Base-by-base conservation (phyloP, 208 protist genomes). In the Trypanosoma theileri region DNA sequence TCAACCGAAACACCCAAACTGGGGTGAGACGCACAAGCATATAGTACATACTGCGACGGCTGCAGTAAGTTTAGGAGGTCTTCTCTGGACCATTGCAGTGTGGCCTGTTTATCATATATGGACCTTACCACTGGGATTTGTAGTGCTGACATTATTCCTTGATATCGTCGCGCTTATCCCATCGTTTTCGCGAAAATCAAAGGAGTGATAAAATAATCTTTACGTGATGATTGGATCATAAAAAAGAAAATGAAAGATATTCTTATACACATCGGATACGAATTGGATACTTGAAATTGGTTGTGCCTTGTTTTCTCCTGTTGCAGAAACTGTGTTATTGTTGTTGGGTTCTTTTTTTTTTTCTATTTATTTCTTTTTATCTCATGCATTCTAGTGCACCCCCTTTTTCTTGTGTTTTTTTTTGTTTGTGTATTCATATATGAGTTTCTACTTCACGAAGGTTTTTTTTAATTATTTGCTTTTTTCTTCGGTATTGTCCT, bases 71-170 rank as follows among this genome's bases (percentile, higher is more conserved):
- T 26, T 78, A 1, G 84, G 69, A 22, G 71, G 77, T 24, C 3
- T 89, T 12, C 26, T 88, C 52, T 93, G 81, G 84, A 79, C 81
- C 13, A 73, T 91, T 11, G 91, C 79, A 50, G 76, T 96, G 53
- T 96, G 89, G 79, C 82, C 84, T 35, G 84, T 79, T 46, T 84
- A 77, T 45, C 71, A 82, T 59, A 67, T 90, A 24, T 85, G 72
- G 72, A 85, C 82, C 24, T 42, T 93, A 13, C 82, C 83, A 10
- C 54, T 91, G 19, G 66, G 75, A 28, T 24, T 75, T 11, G 70
- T 75, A 28, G 17, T 61, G 40, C 22, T 69, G 1, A 19, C 64
- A 21, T 48, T 75, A 13, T 73, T 71, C 42, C 41, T 69, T 58
- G 65, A 68, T 41, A 21, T 77, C 16, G 45, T 77, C 11, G 35